Base-by-base conservation (phyloP, 192 early-diverging fungal species). In the Piromyces finnis region DNA sequence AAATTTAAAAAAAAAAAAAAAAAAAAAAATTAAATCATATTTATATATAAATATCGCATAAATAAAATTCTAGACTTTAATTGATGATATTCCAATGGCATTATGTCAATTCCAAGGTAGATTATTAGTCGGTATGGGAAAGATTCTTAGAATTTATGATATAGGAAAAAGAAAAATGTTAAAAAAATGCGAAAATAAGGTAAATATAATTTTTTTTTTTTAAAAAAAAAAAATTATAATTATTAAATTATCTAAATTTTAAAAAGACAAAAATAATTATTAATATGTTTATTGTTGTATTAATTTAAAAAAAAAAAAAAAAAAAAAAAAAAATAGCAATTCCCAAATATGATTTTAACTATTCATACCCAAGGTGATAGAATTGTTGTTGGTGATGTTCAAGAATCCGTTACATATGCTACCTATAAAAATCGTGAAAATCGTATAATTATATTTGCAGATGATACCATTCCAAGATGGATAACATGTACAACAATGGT, bases 391-490 rank as follows among this genome's bases (percentile, higher is more conserved):
- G 91, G 91, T 30, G 98, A 99, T 82, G 87, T 94, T 28, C 94
- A 95, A 81, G 95, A 97, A 84, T 95, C 95, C 7, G 85, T 96
- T 9, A 91, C 90, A 35, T 95, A 94, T 85, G 92, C 89, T 1
- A 84, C 87, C 2, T 97, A 95, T 82, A 84, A 90, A 27, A 88
- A 86, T 29, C 81, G 87, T 7, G 90, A 96, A 80, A 95, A 96
- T 83, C 88, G 89, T 22, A 94, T 99, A 84, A 91, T 91, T n/a
- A 86, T 95, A 1, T 93, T 97, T 85, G 95, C 96, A 35, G 96
- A 97, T 81, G 98, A 99, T 83, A 90, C 93, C n/a, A 84, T 91
- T 28, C 94, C 94, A 77, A 90, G 96, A 78, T 96, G 93, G 90
- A 90, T 94, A 51, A 95, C 96, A 22, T 84, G 88, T 29, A 87